A percentile compares a stretch with the other conserved stretches of the same genome.
These are phyloP conservation scores for Euphorbia pulcherrima DNA, from an alignment of 345 rosid species.

Conservation along the genomic window DNA sequence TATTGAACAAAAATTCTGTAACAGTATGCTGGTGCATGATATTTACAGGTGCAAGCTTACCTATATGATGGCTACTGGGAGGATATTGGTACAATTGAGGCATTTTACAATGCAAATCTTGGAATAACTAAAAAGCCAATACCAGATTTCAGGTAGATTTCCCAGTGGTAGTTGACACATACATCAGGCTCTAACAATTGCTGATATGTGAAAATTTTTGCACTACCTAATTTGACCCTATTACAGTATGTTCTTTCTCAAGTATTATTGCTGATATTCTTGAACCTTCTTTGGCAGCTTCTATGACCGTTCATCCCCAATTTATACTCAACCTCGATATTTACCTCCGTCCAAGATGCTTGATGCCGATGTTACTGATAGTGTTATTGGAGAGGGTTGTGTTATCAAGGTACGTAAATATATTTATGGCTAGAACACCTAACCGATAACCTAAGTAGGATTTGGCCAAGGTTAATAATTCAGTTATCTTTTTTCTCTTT, in stretches of 20 bases:
- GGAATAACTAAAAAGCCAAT: constrained; percentile 92
- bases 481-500: constrained; percentile 4
- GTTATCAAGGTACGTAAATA: constrained; percentile 80
- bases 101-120: constrained; percentile 89
- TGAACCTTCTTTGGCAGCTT: constrained; percentile 46
- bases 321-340: constrained; percentile 94
- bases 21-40: constrained; percentile 1
- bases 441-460: not conserved
- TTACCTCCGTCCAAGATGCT: constrained; percentile 98
- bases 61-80: constrained; percentile 97
- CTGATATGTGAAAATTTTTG: not conserved
- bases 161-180: constrained; percentile 2
- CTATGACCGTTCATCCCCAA: constrained; percentile 93
- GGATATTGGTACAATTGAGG: constrained; percentile 96
- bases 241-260: not conserved
- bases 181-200: not conserved
- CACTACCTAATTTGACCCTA: not conserved
- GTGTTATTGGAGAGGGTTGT: constrained; percentile 96
- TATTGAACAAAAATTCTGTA: not conserved
- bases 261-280: not conserved
- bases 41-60: constrained; percentile 85
- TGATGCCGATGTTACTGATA: constrained; percentile 93
- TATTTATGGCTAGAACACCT: not conserved
- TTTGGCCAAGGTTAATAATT: not conserved
- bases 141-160: constrained; percentile 80